Base-by-base conservation (phyloP, 2,329 filamentous ascomycete species). In the Fusarium luffae region DNA sequence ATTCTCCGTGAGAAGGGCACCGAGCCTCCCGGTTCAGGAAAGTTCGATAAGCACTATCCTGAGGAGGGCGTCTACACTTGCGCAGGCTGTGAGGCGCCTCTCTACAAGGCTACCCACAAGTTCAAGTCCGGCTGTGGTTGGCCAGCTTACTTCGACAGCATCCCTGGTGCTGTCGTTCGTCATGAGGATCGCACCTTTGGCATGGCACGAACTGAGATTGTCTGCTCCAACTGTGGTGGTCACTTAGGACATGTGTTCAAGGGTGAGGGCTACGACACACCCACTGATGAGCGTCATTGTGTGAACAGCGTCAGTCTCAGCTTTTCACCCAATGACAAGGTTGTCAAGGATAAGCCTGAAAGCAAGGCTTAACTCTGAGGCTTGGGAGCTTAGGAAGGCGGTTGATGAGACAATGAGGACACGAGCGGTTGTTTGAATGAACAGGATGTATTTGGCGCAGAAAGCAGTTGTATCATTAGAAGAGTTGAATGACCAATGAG, bases 71-170 rank as follows among this genome's bases (percentile, higher is more conserved):
- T 93, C 57, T 99, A 98, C 83, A 90, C 86, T 47, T 99, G 96
- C 81, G 93, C 92, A 19, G 96, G 89, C 54, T 99, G 96, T 85
- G 81, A 90, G 28, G 88, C 94, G 10, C 94, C 96, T 7, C 89
- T 99, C 19, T 99, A 99, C 88, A 95, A 90, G 80, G 94, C 96
- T 28, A 87, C 87, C 68, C 94, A 97, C 82, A 99, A 99, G 81
- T 99, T 99, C 87, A 93, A 93, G 80, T 97, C 93, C 19, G 93
- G 94, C 43, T 99, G 96, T 81, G 96, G 96, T 66, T 99, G 96
- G 96, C 96, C 96, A 1, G 96, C 96, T 14, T 99, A 98, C 82
- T 99, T 95, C 79, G 96, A 99, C 81, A 95, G 92, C 71, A 89
- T 99, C 54, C 95, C 96, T 0, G 94, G 94, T 4, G 95, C 95